phyloP scores from a whole-genome alignment of 176 grass and related monocot species.

The Otatea glauca region DNA sequence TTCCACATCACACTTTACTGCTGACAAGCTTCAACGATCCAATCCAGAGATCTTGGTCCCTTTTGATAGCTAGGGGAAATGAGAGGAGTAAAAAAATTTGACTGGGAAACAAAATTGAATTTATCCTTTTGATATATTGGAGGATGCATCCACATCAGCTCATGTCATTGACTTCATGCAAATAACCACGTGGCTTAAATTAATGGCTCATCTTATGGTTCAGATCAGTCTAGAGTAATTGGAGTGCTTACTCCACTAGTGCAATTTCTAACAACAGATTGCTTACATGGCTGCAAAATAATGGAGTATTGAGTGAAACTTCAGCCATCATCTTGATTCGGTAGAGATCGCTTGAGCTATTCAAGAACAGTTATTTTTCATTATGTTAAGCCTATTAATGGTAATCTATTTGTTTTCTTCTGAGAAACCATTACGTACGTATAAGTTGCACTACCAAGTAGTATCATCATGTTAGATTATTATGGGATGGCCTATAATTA shows the following conservation, averaged over 20 bases:
- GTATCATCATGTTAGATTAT: no score
- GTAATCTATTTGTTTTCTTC: background rate
- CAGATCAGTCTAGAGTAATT: background rate
- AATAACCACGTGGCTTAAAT: background rate
- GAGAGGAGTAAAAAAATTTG: constrained; percentile 41
- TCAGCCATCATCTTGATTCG: background rate
- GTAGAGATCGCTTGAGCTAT: background rate
- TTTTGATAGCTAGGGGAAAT: constrained; percentile 31
- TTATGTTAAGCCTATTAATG: background rate
- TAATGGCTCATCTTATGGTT: constrained; percentile 11
- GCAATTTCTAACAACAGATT: background rate
- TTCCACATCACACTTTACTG: constrained; percentile 37
- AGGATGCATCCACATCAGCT: constrained; percentile 29
- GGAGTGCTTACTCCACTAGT: constrained; percentile 32
- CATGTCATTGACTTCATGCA: constrained; percentile 13
- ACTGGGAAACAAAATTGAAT: constrained; percentile 9
- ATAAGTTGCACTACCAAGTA: background rate
- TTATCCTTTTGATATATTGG: constrained; percentile 38
- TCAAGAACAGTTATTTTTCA: background rate
- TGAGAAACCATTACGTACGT: background rate
- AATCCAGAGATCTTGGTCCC: constrained; percentile 36
- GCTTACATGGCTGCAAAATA: constrained; percentile 27
- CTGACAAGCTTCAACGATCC: constrained; percentile 20
- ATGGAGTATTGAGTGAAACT: background rate
- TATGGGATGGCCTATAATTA: no score